These are phyloP conservation scores for Escovopsis sp. DNA, from an alignment of 2,329 filamentous ascomycete genomes.

Conservation along the genomic window DNA sequence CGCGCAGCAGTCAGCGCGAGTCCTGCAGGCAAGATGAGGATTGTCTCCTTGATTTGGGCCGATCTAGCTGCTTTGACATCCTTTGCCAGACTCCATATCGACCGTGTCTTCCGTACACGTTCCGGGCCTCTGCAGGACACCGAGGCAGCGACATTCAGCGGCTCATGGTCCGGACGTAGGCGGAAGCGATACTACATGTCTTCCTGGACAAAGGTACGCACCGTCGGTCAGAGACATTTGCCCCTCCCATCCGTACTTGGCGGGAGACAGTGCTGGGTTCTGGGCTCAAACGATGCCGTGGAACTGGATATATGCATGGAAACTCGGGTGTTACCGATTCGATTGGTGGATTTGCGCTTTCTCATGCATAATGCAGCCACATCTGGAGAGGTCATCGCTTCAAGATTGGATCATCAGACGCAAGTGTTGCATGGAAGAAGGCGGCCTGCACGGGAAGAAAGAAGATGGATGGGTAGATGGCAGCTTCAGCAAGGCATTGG, in stretches of 20 bases:
- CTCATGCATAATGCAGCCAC: constrained; percentile 2
- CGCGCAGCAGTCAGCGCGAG: too few species aligned
- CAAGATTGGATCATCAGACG: constrained; percentile 2
- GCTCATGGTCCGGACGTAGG: too few species aligned
- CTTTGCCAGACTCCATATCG: too few species aligned
- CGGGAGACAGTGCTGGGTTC: constrained; percentile 3
- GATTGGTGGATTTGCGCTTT: background rate
- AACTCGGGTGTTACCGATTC: background rate
- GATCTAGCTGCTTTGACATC: too few species aligned
- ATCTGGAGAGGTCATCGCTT: constrained; percentile 1
- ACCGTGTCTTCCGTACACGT: too few species aligned
- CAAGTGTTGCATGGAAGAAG: constrained; percentile 1
- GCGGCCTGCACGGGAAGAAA: background rate
- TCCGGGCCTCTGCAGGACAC: too few species aligned
- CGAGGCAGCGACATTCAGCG: too few species aligned
- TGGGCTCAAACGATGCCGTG: constrained; percentile 1
- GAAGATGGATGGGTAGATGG: background rate
- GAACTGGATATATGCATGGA: background rate
- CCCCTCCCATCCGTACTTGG: background rate
- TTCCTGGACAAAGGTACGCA: background rate
- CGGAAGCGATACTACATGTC: too few species aligned
- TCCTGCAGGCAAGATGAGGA: too few species aligned
- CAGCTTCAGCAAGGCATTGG: too few species aligned
- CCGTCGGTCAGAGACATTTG: background rate
- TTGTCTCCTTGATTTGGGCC: too few species aligned